These are phyloP conservation scores for Paramecium octaurelia DNA, from an alignment of 73 alveolate genomes.

Conservation along the genomic window DNA sequence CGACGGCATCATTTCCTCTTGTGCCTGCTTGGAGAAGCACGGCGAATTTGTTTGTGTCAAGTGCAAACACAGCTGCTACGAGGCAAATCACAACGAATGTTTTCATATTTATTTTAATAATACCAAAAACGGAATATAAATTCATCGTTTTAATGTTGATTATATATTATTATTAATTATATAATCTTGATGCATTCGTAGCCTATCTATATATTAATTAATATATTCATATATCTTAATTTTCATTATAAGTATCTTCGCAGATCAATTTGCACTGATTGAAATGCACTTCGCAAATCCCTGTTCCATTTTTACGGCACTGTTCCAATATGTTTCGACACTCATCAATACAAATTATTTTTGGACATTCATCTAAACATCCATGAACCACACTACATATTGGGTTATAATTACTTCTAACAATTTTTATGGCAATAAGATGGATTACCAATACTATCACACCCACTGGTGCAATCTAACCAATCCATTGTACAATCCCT, in stretches of 20 bases:
- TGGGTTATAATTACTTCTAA: not conserved
- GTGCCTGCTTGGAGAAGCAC: conserved; percentile 46
- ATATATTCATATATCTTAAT: conserved; percentile 25
- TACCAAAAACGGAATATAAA: conserved; percentile 37
- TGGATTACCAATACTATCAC: conserved; percentile 56
- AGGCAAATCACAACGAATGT: conserved; percentile 25
- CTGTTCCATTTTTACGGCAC: conserved; percentile 23
- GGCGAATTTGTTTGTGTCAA: conserved; percentile 40
- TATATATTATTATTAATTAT: not conserved
- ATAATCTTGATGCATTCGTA: not conserved
- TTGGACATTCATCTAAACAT: conserved; percentile 56
- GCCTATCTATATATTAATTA: not conserved
- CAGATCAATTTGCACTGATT: conserved; percentile 23
- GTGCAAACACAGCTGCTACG: conserved; percentile 40
- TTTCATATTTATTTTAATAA: conserved; percentile 18
- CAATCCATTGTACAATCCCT: conserved; percentile 45
- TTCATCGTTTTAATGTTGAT: conserved; percentile 1
- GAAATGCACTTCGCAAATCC: conserved; percentile 11
- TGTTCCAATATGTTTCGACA: not conserved
- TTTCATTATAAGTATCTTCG: conserved; percentile 22
- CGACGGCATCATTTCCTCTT: conserved; percentile 51
- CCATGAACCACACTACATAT: conserved; percentile 8
- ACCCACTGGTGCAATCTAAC: conserved; percentile 35
- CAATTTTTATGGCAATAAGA: conserved; percentile 11
- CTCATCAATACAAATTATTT: not conserved